A percentile compares a stretch with the other conserved stretches of the same genome.
phyloP scores from a whole-genome alignment of 1,284 basidiomycete species.

The Naganishia albida region DNA sequence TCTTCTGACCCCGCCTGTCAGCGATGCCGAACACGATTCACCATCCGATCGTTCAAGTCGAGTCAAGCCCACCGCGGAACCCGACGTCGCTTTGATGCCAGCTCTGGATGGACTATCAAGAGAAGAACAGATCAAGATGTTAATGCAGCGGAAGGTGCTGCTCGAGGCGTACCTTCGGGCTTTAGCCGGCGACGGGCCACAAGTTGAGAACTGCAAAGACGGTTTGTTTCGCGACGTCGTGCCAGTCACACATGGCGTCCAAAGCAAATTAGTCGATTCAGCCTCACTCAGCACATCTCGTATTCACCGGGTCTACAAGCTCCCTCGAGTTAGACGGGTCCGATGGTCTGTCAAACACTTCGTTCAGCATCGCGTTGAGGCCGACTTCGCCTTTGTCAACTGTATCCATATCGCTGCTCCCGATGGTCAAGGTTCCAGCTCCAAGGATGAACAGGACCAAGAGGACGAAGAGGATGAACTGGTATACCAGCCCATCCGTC shows the following conservation, averaged over 20 bases:
- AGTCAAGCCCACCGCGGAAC: background rate
- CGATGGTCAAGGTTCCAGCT: background rate
- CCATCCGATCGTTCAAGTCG: background rate
- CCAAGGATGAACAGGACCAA: background rate
- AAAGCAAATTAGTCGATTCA: background rate
- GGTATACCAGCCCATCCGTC: slow-evolving; percentile 5
- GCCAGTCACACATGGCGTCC: background rate
- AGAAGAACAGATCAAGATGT: slow-evolving; percentile 1
- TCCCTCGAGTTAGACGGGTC: slow-evolving; percentile 1
- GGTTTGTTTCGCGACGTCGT: background rate
- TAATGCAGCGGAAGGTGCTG: slow-evolving; percentile 14
- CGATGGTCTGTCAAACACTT: background rate
- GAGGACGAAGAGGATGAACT: slow-evolving; percentile 17
- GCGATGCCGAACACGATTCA: slow-evolving; percentile 16
- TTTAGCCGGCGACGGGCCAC: background rate
- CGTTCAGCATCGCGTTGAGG: background rate
- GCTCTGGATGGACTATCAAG: background rate
- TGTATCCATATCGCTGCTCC: background rate
- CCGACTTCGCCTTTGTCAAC: background rate
- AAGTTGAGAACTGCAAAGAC: background rate
- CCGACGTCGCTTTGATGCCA: background rate
- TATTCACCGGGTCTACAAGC: slow-evolving; percentile 1
- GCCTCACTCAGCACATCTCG: background rate
- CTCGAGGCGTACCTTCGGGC: slow-evolving; percentile 12
- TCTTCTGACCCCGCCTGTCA: slow-evolving; percentile 10